phyloP scores from a whole-genome alignment of 495 filamentous ascomycete species.

The Neurospora sp. region DNA sequence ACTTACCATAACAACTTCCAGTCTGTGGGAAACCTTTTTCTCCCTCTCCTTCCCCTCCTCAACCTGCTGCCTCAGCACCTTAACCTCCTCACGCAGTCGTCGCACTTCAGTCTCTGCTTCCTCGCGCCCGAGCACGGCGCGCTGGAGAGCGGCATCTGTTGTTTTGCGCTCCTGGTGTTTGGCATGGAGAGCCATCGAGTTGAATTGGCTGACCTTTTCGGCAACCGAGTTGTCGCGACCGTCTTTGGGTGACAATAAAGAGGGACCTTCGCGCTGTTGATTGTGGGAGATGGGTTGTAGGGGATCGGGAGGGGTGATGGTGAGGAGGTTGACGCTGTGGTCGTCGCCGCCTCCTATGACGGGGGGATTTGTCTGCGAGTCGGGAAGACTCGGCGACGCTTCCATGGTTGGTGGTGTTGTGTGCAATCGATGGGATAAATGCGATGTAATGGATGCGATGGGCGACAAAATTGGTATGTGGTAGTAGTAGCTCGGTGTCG shows the following conservation, averaged over 20 bases:
- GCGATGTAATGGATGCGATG: conserved; percentile 7
- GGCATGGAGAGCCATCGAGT: conserved; percentile 55
- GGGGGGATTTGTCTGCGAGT: conserved; percentile 19
- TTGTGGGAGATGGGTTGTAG: conserved; percentile 68
- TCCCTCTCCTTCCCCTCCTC: conserved; percentile 68
- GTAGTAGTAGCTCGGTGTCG: background rate
- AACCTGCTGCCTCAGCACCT: conserved; percentile 41
- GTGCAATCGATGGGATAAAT: conserved; percentile 9
- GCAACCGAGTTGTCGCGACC: conserved; percentile 62
- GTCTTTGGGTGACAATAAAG: conserved; percentile 22
- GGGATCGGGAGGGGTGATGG: conserved; percentile 24
- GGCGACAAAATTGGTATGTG: background rate
- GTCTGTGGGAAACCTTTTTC: conserved; percentile 61
- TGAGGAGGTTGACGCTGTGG: background rate
- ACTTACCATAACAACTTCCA: conserved; percentile 65
- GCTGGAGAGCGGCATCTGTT: conserved; percentile 62
- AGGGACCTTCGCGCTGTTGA: conserved; percentile 41
- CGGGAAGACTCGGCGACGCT: conserved; percentile 14
- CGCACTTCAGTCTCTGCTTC: conserved; percentile 65
- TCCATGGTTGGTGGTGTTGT: conserved; percentile 7
- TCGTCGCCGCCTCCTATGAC: conserved; percentile 12
- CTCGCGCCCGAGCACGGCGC: conserved; percentile 75
- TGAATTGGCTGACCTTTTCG: conserved; percentile 77
- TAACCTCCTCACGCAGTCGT: conserved; percentile 48
- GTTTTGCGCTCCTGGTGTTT: conserved; percentile 50